Evolutionary conservation across 2,329 filamentous ascomycete genomes (phyloP), one percentile per base, ranked within the genome.

Genomic region (Annulohypoxylon truncatum): DNA sequence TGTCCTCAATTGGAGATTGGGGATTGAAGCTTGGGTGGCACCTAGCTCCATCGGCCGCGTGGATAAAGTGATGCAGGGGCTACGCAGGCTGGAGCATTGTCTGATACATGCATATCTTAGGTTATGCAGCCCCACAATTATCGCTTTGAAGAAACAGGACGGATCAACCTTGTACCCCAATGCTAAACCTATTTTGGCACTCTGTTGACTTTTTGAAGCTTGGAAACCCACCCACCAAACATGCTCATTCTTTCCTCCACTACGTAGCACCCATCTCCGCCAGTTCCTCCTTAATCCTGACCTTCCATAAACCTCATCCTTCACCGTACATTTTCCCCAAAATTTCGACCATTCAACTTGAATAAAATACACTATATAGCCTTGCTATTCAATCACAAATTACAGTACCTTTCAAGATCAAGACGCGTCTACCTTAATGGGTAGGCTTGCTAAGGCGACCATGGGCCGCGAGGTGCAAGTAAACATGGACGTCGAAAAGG

Each of bases 401-500:
- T 15, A 10, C 12, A 35, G 13, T 26, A 20, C 44, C 33, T 35
- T 57, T 52, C 4, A 2, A 57, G 6, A 60, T 15, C n/a, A 46
- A 59, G 29, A 70, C 70, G 68, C 69, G 70, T 72, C 69, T 62
- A 62, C 63, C 58, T 42, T 7, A 42, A 75, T 76, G 71, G 71
- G 71, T 64, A 76, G 71, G 68, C 61, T 64, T 64, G 26, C 70
- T 47, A 75, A 76, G 66, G 67, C 71, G 66, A 61, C 70, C 59
- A 70, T 68, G 67, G 71, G 69, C 63, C 70, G 67, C 55, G 69
- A 72, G 46, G 72, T 74, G 31, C 69, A 73, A 72, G 77, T 74
- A 71, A 78, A 75, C 71, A 78, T 76, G 76, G 79, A 77, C 61
- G 71, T 72, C 51, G 76, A 78, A 55, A 76, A 80, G 78, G 81